Evolutionary conservation across 192 early-diverging fungal species (phyloP), one percentile per base, ranked within the genome.

Genomic region (Coemansia brasiliensis): DNA sequence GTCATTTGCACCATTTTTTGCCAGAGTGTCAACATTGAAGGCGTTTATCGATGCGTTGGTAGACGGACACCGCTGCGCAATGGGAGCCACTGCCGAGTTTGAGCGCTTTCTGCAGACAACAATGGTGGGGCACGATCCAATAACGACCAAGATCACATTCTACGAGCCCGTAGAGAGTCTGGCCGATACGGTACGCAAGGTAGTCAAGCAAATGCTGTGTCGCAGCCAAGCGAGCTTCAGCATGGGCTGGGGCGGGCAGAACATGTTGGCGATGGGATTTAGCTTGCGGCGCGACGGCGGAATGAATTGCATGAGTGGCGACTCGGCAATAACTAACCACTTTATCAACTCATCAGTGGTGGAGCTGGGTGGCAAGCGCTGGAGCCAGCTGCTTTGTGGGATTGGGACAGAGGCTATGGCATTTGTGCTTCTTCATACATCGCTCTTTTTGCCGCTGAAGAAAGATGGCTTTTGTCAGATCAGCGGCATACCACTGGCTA

Each of bases 301-400:
- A 6, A 72, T 55, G 38, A 70, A 67, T 58, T 63, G 65, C 24
- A 61, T 72, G 6, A 46, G 57, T 22, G 45, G 69, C 32, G 50
- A 53, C 12, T 61, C 56, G 25, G 48, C 58, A 22, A 38, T 79
- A 15, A 22, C 55, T 4, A 68, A 63, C 51, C 53, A 63, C 21
- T 42, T 39, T 39, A 52, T 79, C n/a, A 79, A 72, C 44, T 79
- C 75, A 10, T 64, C 69, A 1, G 61, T 72, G 5, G 55, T 72
- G 9, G 69, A 72, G 65, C 64, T 79, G 17, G 49, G 52, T 40
- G 61, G 53, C 38, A 24, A 42, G 5, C 17, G 45, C 16, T 79
- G 75, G 75, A 24, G n/a, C 32, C 42, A 41, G 42, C 57, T 79
- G 26, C 65, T 72, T 5, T 55, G 49, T 26, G 21, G 69, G 21